Percentiles rank a stretch among this genome's conserved stretches.
Conservation (phyloP, 1,139 yeast species). For the Zygosaccharomyces pseudobailii region DNA sequence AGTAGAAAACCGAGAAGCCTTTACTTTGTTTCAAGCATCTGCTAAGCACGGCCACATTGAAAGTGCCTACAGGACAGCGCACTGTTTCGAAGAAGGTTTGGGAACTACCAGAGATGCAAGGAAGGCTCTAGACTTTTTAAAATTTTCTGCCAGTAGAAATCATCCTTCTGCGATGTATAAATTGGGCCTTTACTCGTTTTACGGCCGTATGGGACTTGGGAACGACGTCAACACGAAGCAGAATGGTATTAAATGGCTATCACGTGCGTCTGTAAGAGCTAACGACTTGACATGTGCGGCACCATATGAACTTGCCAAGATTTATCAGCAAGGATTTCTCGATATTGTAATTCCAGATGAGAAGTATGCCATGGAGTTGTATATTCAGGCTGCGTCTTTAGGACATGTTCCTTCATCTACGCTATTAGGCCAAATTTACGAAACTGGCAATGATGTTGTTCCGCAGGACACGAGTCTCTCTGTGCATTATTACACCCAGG, state of each 20-base stretch:
- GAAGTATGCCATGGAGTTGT: slow-evolving; percentile 80
- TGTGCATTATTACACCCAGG: slow-evolving; percentile 88
- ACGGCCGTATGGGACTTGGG: slow-evolving; percentile 78
- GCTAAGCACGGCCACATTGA: slow-evolving; percentile 93
- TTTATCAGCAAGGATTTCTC: slow-evolving; percentile 75
- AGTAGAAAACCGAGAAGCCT: slow-evolving; percentile 75
- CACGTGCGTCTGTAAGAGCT: slow-evolving; percentile 80
- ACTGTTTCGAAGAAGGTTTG: slow-evolving; percentile 88
- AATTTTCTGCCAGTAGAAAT: slow-evolving; percentile 83
- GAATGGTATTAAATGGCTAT: slow-evolving; percentile 88
- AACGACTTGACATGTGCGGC: slow-evolving; percentile 85
- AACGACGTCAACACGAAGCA: slow-evolving; percentile 66
- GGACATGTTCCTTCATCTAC: slow-evolving; percentile 82
- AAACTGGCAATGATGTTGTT: slow-evolving; percentile 68
- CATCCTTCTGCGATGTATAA: slow-evolving; percentile 97
- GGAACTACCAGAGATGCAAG: slow-evolving; percentile 89
- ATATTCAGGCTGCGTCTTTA: slow-evolving; percentile 83
- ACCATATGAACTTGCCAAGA: slow-evolving; percentile 85
- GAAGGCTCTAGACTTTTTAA: slow-evolving; percentile 75
- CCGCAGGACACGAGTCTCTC: slow-evolving; percentile 81
- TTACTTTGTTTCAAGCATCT: slow-evolving; percentile 73
- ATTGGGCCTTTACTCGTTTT: slow-evolving; percentile 79
- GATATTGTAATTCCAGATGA: slow-evolving; percentile 84
- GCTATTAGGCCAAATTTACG: slow-evolving; percentile 77
- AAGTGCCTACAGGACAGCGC: slow-evolving; percentile 84